A percentile compares a stretch with the other conserved stretches of the same genome.
Evolutionary conservation across 139 green algal species (phyloP).

Genomic region (Coelastrella sp.): DNA sequence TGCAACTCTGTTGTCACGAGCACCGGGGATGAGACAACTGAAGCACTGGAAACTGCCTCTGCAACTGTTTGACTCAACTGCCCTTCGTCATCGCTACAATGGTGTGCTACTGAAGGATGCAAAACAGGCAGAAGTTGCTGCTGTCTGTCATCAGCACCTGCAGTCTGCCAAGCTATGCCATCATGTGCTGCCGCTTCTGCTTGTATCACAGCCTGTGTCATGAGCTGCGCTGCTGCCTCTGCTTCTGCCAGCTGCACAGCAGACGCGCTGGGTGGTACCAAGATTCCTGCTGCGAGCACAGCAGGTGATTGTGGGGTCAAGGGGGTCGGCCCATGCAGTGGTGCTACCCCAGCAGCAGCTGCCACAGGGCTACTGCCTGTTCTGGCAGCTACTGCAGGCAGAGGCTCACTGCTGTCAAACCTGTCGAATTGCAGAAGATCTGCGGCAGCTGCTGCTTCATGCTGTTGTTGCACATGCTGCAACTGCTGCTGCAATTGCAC

Average conservation of each 20-base stretch:
- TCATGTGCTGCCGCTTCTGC: conserved; percentile 22
- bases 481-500: conserved; percentile 41
- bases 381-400: conserved; percentile 7
- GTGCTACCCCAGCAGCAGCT: neutral
- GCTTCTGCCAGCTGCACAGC: conserved; percentile 38
- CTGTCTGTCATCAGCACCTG: neutral
- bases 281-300: neutral
- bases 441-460: neutral
- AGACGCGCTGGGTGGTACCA: neutral
- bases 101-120: neutral
- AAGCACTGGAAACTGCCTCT: neutral
- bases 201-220: conserved; percentile 29
- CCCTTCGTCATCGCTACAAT: too few relatives aligned
- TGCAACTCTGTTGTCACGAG: neutral
- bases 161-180: neutral
- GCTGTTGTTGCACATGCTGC: conserved; percentile 6
- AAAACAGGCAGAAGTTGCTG: neutral
- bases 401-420: neutral
- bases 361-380: neutral
- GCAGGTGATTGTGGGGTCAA: conserved; percentile 7
- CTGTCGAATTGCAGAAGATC: conserved; percentile 6
- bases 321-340: neutral
- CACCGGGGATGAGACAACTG: neutral
- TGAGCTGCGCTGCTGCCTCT: conserved; percentile 22
- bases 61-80: too few relatives aligned